Percentiles rank a stretch among this genome's conserved stretches.
Evolutionary conservation across 331 rosid species (phyloP).

Genomic region (Quercus tomentella): DNA sequence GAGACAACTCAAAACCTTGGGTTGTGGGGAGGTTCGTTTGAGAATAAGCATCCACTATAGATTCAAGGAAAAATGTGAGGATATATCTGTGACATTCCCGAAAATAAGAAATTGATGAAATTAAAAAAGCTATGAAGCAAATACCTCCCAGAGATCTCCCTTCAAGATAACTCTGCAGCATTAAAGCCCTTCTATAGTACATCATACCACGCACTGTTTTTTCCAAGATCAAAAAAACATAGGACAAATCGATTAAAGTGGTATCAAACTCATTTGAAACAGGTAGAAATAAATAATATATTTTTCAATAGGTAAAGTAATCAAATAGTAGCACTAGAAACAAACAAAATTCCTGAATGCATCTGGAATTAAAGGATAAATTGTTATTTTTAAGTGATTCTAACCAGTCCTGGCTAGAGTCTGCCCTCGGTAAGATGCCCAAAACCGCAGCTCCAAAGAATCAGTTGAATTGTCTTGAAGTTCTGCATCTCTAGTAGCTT

Average conservation of each 20-base stretch:
- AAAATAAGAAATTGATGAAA: not conserved
- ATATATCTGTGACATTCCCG: constrained; percentile 4
- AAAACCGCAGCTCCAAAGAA: constrained; percentile 91
- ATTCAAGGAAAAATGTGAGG: constrained; percentile 14
- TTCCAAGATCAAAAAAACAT: constrained; percentile 10
- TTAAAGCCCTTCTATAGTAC: constrained; percentile 96
- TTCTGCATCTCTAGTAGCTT: constrained; percentile 68
- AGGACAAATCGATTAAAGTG: constrained; percentile 1
- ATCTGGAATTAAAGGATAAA: constrained; percentile 1
- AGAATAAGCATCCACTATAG: constrained; percentile 50
- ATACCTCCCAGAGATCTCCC: constrained; percentile 80
- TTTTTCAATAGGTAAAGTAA: too few species aligned
- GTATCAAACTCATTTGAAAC: not conserved
- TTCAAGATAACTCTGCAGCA: constrained; percentile 92
- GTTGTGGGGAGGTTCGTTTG: constrained; percentile 49
- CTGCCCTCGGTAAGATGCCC: constrained; percentile 98
- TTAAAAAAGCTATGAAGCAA: not conserved
- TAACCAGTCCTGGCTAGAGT: constrained; percentile 96
- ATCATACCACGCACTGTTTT: constrained; percentile 97
- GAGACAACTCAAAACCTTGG: constrained; percentile 78
- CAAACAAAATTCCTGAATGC: not conserved
- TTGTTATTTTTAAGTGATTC: constrained; percentile 3
- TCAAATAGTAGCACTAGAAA: not conserved
- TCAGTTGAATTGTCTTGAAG: constrained; percentile 72
- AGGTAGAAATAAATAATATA: not conserved